Conservation (phyloP, 108 stramenopile genomes). For the Cyclostephanos tholiformis region DNA sequence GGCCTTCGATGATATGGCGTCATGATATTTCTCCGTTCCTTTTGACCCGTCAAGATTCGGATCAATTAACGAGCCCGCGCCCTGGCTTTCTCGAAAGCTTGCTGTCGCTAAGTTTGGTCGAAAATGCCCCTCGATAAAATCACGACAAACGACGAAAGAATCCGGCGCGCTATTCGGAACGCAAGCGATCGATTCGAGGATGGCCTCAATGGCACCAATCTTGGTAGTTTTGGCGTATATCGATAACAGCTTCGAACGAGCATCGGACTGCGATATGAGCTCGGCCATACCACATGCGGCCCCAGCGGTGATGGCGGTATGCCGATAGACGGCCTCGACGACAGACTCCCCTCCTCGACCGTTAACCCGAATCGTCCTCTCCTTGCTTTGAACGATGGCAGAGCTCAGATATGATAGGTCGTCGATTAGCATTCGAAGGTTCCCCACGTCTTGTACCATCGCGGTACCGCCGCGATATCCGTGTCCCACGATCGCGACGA, state of each 20-base stretch:
- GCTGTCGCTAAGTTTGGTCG: neutral
- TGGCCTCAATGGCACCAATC: constrained; percentile 18
- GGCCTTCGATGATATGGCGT: constrained; percentile 39
- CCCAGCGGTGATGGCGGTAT: constrained; percentile 36
- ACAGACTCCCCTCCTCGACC: neutral
- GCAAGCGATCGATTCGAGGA: constrained; percentile 47
- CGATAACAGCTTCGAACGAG: constrained; percentile 34
- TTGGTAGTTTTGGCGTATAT: constrained; percentile 2
- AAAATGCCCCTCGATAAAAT: constrained; percentile 2
- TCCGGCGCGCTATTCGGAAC: constrained; percentile 5
- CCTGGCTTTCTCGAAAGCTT: constrained; percentile 11
- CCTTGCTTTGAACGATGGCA: constrained; percentile 49
- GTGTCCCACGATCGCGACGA: constrained; percentile 20
- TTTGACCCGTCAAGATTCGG: neutral
- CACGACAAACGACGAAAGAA: constrained; percentile 8
- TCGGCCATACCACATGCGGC: constrained; percentile 58
- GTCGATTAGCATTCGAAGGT: constrained; percentile 71
- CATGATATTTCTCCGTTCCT: constrained; percentile 17
- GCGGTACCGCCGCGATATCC: constrained; percentile 21
- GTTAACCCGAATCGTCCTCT: neutral
- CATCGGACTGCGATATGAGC: constrained; percentile 51
- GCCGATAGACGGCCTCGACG: constrained; percentile 13
- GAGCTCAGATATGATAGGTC: constrained; percentile 73
- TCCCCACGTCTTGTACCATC: constrained; percentile 67
- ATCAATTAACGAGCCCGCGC: neutral